Evolutionary conservation across 2,329 filamentous ascomycete genomes (phyloP), one percentile per base, ranked within the genome.

Genomic region (Stagonosporopsis vannaccii): DNA sequence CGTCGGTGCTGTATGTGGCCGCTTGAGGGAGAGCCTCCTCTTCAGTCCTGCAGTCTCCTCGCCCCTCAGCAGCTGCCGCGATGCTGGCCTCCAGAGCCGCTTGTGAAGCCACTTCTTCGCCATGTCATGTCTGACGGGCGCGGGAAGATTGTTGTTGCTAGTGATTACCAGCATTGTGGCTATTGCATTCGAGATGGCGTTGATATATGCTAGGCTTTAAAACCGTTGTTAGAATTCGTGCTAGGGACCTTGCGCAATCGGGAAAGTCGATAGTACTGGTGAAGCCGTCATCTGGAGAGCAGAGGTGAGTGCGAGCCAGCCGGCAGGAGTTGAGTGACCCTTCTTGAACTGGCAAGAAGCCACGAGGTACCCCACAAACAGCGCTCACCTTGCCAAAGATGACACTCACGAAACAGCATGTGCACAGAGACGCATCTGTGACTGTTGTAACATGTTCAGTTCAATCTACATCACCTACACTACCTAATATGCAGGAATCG

Each of bases 1-100:
- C 8, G 63, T 61, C 5, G 69, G 70, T 33, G 69, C 69, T n/a
- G 70, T 74, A 17, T 56, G 60, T 25, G 67, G 68, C 6, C 71
- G 66, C 42, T 61, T 43, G 22, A 65, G 33, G 1, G 62, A 63
- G 7, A 43, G 17, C 36, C 42, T 59, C 20, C 35, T 45, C 13
- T 43, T 54, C 20, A 63, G 26, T 8, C 55, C 44, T 20, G 32
- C 32, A 13, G 45, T 28, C n/a, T 45, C 45, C 3, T 53, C 41
- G 0, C 23, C 25, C 6, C 44, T 53, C 50, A 47, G 56, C 19
- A 51, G 17, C 22, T 68, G 65, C 23, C 60, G 59, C n/a, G 64
- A 61, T 20, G 58, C 49, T 19, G 62, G 53, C 48, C 61, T 69
- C 42, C 58, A 62, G 2, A 74, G 53, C 32, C 62, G 65, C 22